These are phyloP conservation scores for Oryza longistaminata DNA, from an alignment of 176 grass and related monocot genomes.

Conservation along the genomic window DNA sequence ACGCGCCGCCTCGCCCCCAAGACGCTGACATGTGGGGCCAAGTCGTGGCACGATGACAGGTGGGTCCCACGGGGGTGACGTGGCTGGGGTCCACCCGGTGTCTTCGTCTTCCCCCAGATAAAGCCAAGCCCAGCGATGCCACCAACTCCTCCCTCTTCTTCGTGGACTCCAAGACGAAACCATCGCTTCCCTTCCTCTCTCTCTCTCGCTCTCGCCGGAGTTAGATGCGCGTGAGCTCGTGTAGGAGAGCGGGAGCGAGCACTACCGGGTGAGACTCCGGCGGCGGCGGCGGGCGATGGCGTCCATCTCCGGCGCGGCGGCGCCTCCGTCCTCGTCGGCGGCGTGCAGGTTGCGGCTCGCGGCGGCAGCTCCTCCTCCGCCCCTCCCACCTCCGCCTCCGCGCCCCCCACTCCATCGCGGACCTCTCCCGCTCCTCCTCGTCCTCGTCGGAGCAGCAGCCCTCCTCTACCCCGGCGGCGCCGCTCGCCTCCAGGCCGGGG, in stretches of 20 bases:
- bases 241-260: background rate
- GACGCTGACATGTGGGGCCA: conserved; percentile 14
- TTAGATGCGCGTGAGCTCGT: conserved; percentile 20
- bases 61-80: background rate
- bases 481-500: conserved; percentile 22
- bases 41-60: background rate
- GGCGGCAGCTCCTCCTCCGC: conserved; percentile 34
- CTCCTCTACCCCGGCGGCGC: conserved; percentile 18
- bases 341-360: conserved; percentile 40
- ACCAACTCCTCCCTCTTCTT: conserved; percentile 32
- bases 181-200: background rate
- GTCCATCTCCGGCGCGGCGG: conserved; percentile 62
- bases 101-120: conserved; percentile 33
- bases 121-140: conserved; percentile 42
- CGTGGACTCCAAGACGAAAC: conserved; percentile 43
- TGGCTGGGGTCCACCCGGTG: background rate
- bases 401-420: conserved; percentile 66
- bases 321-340: conserved; percentile 41
- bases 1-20: background rate
- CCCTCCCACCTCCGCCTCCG: conserved; percentile 61
- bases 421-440: conserved; percentile 61
- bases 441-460: conserved; percentile 17
- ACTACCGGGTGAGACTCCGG: background rate
- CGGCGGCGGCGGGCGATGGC: conserved; percentile 29
- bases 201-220: background rate